Base-by-base conservation (phyloP, 441 rosid genomes). In the Eugenia klotzschiana region DNA sequence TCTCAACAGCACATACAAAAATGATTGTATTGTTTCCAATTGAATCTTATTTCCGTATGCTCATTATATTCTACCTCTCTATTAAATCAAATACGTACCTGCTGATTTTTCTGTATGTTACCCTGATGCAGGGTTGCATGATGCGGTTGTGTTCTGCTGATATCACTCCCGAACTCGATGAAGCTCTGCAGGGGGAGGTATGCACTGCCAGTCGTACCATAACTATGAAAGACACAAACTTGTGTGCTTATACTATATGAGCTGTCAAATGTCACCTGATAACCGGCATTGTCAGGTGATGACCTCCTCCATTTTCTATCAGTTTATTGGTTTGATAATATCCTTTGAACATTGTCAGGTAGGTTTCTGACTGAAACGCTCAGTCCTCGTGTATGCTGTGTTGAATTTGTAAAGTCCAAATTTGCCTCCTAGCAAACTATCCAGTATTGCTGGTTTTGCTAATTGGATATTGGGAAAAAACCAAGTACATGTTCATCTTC, bases 21-120 rank as follows among this genome's bases (percentile, higher is more conserved):
- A 56, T 3, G 16, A 5, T 56, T 12, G 11, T 25, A 5, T 7
- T 1, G 13, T 56, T 56, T 56, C 0, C 25, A 12, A 56, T 56
- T 25, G 18, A 56, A 56, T 25, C 0, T 56, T 0, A 1, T 10
- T 4, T 55, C 27, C 1, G 7, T 55, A n/a, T 55, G 29, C 60
- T n/a, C 15, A 1, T 55, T 0, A n/a, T 1, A 6, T n/a, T n/a
- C 3, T 55, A 55, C 0, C 60, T 55, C 27, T 23, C 1, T 4
- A 6, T 55, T 4, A 55, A 40, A 55, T n/a, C 29, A 55, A 55
- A 4, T 11, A 0, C 0, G 2, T 9, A n/a, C 7, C 41, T 40
- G 41, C 41, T 40, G 41, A 40, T 40, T 40, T 40, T 40, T 40
- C 41, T 40, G 41, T 6, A 40, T 40, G 41, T 40, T 40, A 40